Percentiles rank a stretch among this genome's conserved stretches.
Conservation (phyloP, 768 basidiomycete genomes). For the Plicaturopsis crispa region DNA sequence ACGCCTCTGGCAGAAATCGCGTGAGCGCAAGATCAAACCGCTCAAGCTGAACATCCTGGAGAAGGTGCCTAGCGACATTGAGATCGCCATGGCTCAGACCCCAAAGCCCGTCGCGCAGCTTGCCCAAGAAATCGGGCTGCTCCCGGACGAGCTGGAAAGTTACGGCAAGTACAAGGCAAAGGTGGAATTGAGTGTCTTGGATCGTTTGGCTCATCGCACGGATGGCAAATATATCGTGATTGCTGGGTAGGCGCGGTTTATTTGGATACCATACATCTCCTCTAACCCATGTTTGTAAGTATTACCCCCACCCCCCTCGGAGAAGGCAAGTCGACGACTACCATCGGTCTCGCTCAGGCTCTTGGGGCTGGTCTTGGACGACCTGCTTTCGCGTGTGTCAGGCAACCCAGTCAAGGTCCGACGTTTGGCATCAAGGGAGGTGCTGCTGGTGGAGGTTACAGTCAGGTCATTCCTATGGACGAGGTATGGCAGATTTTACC, state of each 20-base stretch:
- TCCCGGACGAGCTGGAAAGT: conserved; percentile 81
- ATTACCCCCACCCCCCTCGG: conserved; percentile 96
- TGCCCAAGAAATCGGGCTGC: conserved; percentile 82
- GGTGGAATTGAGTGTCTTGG: conserved; percentile 83
- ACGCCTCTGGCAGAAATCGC: conserved; percentile 66
- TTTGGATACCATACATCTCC: not conserved
- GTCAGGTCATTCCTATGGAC: conserved; percentile 99
- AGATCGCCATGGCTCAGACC: conserved; percentile 90
- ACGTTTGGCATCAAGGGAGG: conserved; percentile 99
- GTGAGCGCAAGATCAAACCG: conserved; percentile 65
- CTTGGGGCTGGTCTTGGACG: conserved; percentile 91
- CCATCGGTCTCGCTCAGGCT: conserved; percentile 94
- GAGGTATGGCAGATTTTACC: conserved; percentile 41
- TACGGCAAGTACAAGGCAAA: conserved; percentile 98
- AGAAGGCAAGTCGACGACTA: conserved; percentile 98
- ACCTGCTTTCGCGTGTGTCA: conserved; percentile 91
- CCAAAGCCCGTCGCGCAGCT: conserved; percentile 85
- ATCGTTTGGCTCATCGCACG: conserved; percentile 76
- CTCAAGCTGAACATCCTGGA: conserved; percentile 72
- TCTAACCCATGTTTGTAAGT: conserved; percentile 27
- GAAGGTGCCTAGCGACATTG: conserved; percentile 94
- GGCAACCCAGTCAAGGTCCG: conserved; percentile 97
- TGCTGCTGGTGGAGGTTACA: conserved; percentile 96
- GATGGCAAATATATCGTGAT: conserved; percentile 97
- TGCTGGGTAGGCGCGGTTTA: conserved; percentile 56